Evolutionary conservation across 352 stramenopile species (phyloP).

Genomic region (Pythium folliculosum): DNA sequence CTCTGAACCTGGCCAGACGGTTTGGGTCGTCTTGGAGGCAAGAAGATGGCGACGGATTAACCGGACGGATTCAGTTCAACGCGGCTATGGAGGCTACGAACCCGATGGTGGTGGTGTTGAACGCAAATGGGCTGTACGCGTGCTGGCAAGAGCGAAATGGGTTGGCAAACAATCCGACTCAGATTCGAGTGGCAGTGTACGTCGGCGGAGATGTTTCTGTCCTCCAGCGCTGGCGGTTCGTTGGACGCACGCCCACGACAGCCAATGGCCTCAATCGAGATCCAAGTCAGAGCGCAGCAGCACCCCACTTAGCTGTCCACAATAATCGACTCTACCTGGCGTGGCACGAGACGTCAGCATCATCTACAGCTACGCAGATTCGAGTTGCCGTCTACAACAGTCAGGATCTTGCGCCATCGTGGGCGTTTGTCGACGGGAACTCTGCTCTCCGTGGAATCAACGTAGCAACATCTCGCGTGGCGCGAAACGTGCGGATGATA

Average conservation of each 20-base stretch:
- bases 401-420: slow-evolving; percentile 38
- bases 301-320: slow-evolving; percentile 35
- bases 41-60: slow-evolving; percentile 43
- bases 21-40: slow-evolving; percentile 39
- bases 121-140: slow-evolving; percentile 40
- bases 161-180: slow-evolving; percentile 34
- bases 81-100: slow-evolving; percentile 36
- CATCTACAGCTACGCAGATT: slow-evolving; percentile 40
- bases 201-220: slow-evolving; percentile 24
- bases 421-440: slow-evolving; percentile 67
- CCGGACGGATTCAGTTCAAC: slow-evolving; percentile 51
- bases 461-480: slow-evolving; percentile 33
- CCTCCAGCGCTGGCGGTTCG: slow-evolving; percentile 42
- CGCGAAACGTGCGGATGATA: slow-evolving; percentile 39
- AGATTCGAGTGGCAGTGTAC: slow-evolving; percentile 53
- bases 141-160: slow-evolving; percentile 52
- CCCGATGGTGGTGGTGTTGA: slow-evolving; percentile 32
- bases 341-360: slow-evolving; percentile 50
- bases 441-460: slow-evolving; percentile 41
- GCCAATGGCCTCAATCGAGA: slow-evolving; percentile 53
- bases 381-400: slow-evolving; percentile 61
- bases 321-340: slow-evolving; percentile 50
- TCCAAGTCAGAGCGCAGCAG: slow-evolving; percentile 34
- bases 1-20: slow-evolving; percentile 31
- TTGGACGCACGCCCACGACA: slow-evolving; percentile 30